Evolutionary conservation across 257 asterid species (phyloP), one percentile per base, ranked within the genome.

Genomic region (Forsythia viridissima): DNA sequence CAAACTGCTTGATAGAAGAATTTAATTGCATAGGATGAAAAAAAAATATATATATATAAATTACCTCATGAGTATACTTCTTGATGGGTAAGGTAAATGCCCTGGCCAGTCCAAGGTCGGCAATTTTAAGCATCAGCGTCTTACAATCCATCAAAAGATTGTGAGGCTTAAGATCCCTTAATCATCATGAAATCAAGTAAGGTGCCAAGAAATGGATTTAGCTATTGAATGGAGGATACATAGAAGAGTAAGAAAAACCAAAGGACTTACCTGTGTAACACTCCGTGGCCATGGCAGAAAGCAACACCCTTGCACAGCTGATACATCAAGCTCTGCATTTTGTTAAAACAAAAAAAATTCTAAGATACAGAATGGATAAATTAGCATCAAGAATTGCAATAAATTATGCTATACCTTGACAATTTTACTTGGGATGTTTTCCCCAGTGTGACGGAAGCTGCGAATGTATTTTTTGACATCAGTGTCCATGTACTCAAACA

Each of bases 291-390:
- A 78, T 95, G 99, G 89, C 98, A 95, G 89, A 95, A 95, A 36
- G 99, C 97, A 68, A 95, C 97, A 40, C 98, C 99, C 74, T 93
- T 87, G 80, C 99, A 95, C 70, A 95, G 98, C 89, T 95, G 99
- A 82, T 85, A 95, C 98, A 95, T 91, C 84, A 95, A 80, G 72
- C 94, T 87, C 99, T 93, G 92, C 38, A 82, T n/a, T n/a, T 74
- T 40, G 52, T 40, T 39, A 42, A 70, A 40, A 59, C 42, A 3
- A 52, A 20, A 55, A 40, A 55, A 18, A 55, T n/a, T 61, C 76
- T 57, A 40, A 71, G 8, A 70, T 30, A 4, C 7, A 9, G 15
- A 63, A 24, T 76, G 6, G 37, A 24, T 24, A 21, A 63, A 30
- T 63, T 63, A 10, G 70, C 70, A 9, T 21, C 70, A 63, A 63